Base-by-base conservation (phyloP, 2,329 filamentous ascomycete genomes). In the Colletotrichum incanum region DNA sequence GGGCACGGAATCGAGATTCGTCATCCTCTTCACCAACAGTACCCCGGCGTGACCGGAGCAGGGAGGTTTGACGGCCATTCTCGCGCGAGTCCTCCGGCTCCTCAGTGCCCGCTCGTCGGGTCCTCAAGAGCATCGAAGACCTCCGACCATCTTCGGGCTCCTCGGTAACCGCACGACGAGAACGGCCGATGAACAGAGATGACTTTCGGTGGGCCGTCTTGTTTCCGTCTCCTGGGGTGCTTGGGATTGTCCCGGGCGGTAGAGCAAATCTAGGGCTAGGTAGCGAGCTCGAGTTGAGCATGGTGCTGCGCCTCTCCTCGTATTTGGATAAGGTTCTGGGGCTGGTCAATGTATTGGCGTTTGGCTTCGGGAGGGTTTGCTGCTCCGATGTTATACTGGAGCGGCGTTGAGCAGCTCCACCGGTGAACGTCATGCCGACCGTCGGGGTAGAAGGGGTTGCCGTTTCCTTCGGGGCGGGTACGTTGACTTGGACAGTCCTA, bases 1-100 rank as follows among this genome's bases (percentile, higher is more conserved):
- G 89, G 2, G 87, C 84, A n/a, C 88, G 86, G 74, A 88, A 85
- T 41, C 84, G 82, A n/a, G 78, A 86, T 1, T 89, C 86, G 26
- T 72, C 70, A 14, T 87, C 86, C 2, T 88, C 84, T 41, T 86
- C 84, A 18, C 84, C 84, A 39, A 85, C 78, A 45, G 86, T 86
- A 16, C 81, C 82, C 47, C 87, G 83, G 31, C 87, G 84, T 50
- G 80, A 81, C 61, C 87, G 85, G 20, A 85, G 76, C 45, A 88
- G 76, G 6, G 84, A 84, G 43, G 85, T 85, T 72, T 81, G 81
- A 56, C 82, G 83, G 26, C 83, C 84, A 54, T 84, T 85, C 20
- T 87, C 85, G 0, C 82, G 83, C 64, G 66, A 49, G 47, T 86
- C 86, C 23, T 87, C 85, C 0, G 82, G 83, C 67, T 87, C 86